A percentile compares a stretch with the other conserved stretches of the same genome.
Evolutionary conservation across 2,329 filamentous ascomycete genomes (phyloP).

Genomic region (Botrytis galanthina): DNA sequence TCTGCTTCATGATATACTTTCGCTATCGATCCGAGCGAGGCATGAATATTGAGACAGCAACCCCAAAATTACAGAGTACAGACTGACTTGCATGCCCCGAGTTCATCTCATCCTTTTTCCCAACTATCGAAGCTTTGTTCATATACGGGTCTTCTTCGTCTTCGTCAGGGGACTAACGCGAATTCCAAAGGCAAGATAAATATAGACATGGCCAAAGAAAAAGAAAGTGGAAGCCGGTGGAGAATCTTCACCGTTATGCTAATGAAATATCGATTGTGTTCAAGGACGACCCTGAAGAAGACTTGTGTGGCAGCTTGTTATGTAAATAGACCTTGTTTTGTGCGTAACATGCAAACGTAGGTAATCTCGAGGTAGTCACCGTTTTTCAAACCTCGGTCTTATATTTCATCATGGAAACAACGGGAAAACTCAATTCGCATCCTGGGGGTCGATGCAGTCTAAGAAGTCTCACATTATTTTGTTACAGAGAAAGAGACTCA

Average conservation of each 20-base stretch:
- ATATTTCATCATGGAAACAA: neutral
- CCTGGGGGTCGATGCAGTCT: neutral
- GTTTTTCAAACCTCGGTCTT: neutral
- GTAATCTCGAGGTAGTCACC: neutral
- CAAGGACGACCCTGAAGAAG: neutral
- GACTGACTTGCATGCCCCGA: neutral
- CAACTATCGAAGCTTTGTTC: constrained; percentile 18
- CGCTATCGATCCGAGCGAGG: neutral
- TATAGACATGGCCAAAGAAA: constrained; percentile 11
- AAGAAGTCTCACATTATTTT: neutral
- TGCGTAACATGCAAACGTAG: neutral
- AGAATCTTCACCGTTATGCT: constrained; percentile 10
- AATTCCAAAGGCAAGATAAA: constrained; percentile 1
- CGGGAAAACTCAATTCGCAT: neutral
- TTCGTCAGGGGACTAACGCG: neutral
- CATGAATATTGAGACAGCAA: neutral
- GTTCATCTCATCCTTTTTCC: constrained; percentile 18
- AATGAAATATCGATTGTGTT: neutral
- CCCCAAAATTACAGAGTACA: neutral
- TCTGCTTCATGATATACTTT: neutral
- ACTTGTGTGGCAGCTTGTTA: neutral
- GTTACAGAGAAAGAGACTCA: constrained; percentile 2
- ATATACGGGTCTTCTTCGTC: neutral
- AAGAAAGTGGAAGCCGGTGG: constrained; percentile 8
- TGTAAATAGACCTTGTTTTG: neutral